Evolutionary conservation across 1,139 yeast species (phyloP), one percentile per base, ranked within the genome.

Genomic region (Kodamaea sp.): DNA sequence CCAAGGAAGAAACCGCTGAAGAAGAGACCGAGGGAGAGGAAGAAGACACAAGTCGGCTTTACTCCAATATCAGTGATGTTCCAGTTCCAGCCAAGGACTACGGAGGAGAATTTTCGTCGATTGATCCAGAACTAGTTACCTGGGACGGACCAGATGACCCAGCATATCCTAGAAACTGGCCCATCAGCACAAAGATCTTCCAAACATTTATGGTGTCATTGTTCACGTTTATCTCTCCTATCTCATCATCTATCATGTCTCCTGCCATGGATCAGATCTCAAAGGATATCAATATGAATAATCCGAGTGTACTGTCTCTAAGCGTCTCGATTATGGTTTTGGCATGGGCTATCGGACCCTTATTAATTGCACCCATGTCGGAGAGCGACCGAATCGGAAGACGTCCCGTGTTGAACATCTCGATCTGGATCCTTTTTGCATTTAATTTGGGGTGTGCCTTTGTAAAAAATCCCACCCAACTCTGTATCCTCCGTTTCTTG

Each of bases 101-200:
- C 42, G 82, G 82, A 13, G 63, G 61, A 9, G 82, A 76, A 43
- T 77, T 72, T 44, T 52, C 59, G 16, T 61, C 61, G 3, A 50
- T 75, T 5, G 86, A 80, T 46, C 85, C 83, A 0, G 85, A 80
- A 47, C 57, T 80, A 27, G 79, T 80, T 4, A 72, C 83, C 1
- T 80, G 85, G 85, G 82, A 79, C 26, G 78, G 80, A 4, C 69
- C 65, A 2, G 71, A 76, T 38, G 87, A 81, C 48, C 80, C 83
- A 0, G 59, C 59, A 14, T 71, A 73, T 45, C 85, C 88, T 22
- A 59, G 84, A 40, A 81, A 81, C 55, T 81, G 86, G 86, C 21
- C 70, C 0, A 11, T 41, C 0, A 13, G 34, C 1, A 48, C 59
- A 22, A 79, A 80, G 47, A 54, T 69, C 47, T 37, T 57, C 13